phyloP scores from a whole-genome alignment of 306 rosid species.

The Cicer pinnatifidum region DNA sequence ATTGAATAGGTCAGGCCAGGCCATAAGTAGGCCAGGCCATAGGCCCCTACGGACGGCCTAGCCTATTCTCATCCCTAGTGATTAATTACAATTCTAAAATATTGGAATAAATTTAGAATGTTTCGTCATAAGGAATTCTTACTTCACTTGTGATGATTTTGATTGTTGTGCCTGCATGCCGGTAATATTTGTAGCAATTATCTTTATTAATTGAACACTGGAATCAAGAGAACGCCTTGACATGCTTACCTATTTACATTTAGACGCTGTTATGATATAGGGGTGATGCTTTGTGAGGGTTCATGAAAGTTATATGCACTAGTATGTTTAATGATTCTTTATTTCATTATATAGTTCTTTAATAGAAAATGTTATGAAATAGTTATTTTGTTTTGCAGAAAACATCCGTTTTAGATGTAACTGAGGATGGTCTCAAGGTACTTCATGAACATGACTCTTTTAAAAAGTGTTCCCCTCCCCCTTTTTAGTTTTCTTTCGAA shows the following conservation, averaged over 20 bases:
- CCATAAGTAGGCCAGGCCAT: no score
- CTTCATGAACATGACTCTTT: conserved; percentile 38
- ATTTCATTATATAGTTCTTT: conserved; percentile 9
- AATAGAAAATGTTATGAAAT: conserved; percentile 1
- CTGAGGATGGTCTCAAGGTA: conserved; percentile 85
- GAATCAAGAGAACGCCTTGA: conserved; percentile 23
- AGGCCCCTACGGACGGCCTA: no score
- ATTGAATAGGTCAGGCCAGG: no score
- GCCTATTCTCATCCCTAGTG: no score
- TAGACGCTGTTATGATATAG: conserved; percentile 9
- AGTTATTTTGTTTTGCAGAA: conserved; percentile 61
- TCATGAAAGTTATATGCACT: conserved; percentile 22
- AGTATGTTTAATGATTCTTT: conserved; percentile 3
- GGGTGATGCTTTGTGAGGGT: conserved; percentile 6
- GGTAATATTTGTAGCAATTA: conserved; percentile 23
- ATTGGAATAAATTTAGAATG: conserved; percentile 23
- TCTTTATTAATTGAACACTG: conserved; percentile 12
- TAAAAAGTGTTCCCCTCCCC: background rate
- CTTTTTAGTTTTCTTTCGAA: conserved; percentile 9
- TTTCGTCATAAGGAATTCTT: conserved; percentile 17
- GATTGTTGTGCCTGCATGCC: background rate
- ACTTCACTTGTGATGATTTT: conserved; percentile 33
- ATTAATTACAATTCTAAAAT: conserved; percentile 1
- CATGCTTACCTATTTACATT: conserved; percentile 29
- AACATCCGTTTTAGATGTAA: conserved; percentile 70